Base-by-base conservation (phyloP, 176 grass and related monocot genomes). In the Stipa capillata region DNA sequence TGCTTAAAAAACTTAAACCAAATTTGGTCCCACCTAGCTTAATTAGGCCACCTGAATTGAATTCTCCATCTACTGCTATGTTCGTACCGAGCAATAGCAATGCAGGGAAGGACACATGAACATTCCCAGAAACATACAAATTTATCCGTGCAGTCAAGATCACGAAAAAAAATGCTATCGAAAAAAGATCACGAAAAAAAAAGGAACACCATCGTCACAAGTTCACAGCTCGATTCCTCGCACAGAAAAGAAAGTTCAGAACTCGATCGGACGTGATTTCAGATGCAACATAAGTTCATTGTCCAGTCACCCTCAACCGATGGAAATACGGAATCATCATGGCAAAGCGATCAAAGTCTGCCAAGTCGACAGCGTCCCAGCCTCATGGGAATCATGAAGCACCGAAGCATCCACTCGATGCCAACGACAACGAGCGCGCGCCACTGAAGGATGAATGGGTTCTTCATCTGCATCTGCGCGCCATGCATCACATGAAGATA, bases 351-450 rank as follows among this genome's bases (percentile, higher is more conserved):
- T 65, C 58, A 44, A 40, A 72, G 13, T n/a, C 59, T n/a, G 73
- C 27, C 59, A 67, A 47, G 59, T 40, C 74, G 65, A 54, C 23
- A 79, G 33, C 54, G 34, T 13, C 18, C 8, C 50, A 37, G 15
- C 4, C 60, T 59, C 82, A 50, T 52, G 17, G 54, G 82, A 70
- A 72, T 79, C 54, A 79, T 72, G 43, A 64, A 32, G 41, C 83
- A 79, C 74, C n/a, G 76, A 79, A 79, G 55, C 55, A 4, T 42
- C 67, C 65, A 72, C 80, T 88, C 47, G 27, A 51, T 44, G 42
- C 72, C 85, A 43, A 70, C 36, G n/a, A n/a, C n/a, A n/a, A n/a
- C n/a, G 28, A 29, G 65, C 50, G 50, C 31, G 44, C 50, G 20
- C 10, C 40, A 69, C 70, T 31, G 12, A 15, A 82, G 71, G 65